Evolutionary conservation across 2,329 filamentous ascomycete genomes (phyloP).

Genomic region (Pseudogymnoascus sp.): DNA sequence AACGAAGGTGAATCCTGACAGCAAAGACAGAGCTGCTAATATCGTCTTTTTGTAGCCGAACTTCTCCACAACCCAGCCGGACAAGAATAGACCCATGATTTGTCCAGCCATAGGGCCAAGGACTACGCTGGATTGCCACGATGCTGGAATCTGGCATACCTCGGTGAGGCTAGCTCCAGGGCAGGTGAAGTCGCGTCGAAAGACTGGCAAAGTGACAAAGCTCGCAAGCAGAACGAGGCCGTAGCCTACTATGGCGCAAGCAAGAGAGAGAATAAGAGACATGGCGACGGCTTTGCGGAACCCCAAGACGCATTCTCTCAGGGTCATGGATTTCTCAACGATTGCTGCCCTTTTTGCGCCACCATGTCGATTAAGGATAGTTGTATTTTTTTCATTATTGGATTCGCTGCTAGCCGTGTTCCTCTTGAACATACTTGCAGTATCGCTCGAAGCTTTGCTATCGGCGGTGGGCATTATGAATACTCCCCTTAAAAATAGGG

Average conservation of each 20-base stretch:
- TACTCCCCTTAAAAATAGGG: neutral
- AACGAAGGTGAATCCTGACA: conserved; percentile 6
- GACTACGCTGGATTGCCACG: conserved; percentile 36
- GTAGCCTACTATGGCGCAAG: conserved; percentile 82
- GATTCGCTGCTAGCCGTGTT: neutral
- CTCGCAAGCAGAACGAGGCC: conserved; percentile 75
- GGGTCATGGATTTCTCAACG: neutral
- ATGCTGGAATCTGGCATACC: conserved; percentile 28
- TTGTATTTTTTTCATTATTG: neutral
- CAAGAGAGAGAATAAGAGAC: conserved; percentile 75
- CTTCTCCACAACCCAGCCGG: conserved; percentile 8
- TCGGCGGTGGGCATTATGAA: neutral
- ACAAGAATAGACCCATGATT: conserved; percentile 6
- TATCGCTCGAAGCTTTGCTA: conserved; percentile 2
- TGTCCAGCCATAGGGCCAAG: conserved; percentile 34
- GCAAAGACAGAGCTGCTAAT: neutral
- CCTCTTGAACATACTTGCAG: neutral
- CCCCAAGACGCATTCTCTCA: conserved; percentile 58
- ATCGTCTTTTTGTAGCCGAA: conserved; percentile 31
- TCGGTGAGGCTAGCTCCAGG: conserved; percentile 24
- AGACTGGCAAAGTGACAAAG: conserved; percentile 39
- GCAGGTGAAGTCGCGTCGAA: conserved; percentile 23
- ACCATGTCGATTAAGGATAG: neutral
- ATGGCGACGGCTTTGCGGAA: conserved; percentile 80
- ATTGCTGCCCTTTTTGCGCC: neutral